Base-by-base conservation (phyloP, 148 eudicot species). In the Spergularia marina region DNA sequence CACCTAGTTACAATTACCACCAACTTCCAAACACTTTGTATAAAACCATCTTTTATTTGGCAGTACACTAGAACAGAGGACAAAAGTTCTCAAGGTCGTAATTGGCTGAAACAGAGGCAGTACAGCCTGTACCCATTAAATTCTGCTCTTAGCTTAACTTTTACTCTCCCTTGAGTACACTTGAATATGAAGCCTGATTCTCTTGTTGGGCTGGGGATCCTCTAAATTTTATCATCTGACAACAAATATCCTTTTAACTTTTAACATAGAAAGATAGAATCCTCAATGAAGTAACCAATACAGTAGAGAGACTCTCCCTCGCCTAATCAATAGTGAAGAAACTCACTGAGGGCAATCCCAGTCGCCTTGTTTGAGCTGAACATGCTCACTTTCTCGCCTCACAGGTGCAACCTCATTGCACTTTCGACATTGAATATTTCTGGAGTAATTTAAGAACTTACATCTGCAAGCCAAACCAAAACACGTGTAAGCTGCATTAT, bases 321-420 rank as follows among this genome's bases (percentile, higher is more conserved):
- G 61, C 56, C 53, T 34, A 11, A 11, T 65, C 15, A 79, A 36
- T 21, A 47, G 68, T 13, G 34, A 16, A 30, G 70, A 36, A 51
- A 85, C 96, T 87, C 85, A 94, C 98, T 81, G 64, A 53, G 90
- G 88, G 84, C 98, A 94, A 73, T 87, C 82, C 98, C 98, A 94
- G 74, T 94, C 98, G 65, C 77, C 83, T 67, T 60, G 70, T 68
- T 80, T 77, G 58, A 41, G 61, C 25, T 75, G 44, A 65, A 81
- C 86, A 25, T 25, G 61, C 40, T 9, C 56, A 66, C 7, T 39
- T 21, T 13, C 74, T 77, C 70, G 72, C 79, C 78, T 76, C 80
- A 78, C 72, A 52, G 93, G 97, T 23, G 84, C 84, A 54, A 83
- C 82, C 44, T 82, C 73, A 74, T 83, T 81, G 87, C 98, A 94